These are phyloP conservation scores for Clavariopsis aquatica DNA, from an alignment of 495 filamentous ascomycete species.

Conservation along the genomic window DNA sequence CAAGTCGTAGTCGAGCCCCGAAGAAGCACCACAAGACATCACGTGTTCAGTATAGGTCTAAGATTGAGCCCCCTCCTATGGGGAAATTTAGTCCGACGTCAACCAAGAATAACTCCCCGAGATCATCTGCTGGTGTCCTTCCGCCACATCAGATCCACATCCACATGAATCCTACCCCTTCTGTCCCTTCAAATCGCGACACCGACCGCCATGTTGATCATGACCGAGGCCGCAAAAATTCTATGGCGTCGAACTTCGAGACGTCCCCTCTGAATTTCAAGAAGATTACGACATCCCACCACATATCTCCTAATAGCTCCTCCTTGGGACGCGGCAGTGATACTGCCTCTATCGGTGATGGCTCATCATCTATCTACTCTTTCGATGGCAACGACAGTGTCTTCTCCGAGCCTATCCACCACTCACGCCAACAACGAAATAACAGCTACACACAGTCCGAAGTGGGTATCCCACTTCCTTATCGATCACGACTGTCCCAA, in stretches of 20 bases:
- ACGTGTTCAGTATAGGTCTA: background rate
- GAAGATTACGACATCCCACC: background rate
- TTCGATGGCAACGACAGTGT: background rate
- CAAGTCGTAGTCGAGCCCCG: background rate
- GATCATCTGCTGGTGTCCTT: slow-evolving; percentile 1
- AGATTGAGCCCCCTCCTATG: background rate
- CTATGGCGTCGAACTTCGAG: background rate
- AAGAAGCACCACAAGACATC: background rate
- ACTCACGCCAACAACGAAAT: background rate
- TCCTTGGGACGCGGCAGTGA: background rate
- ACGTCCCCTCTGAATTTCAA: background rate
- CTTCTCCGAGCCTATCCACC: background rate
- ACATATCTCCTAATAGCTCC: background rate
- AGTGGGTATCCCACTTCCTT: background rate
- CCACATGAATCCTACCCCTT: slow-evolving; percentile 1
- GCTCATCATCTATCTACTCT: background rate
- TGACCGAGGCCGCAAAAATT: background rate
- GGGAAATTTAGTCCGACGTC: background rate
- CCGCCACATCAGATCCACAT: background rate
- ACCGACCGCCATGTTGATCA: background rate
- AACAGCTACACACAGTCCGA: background rate
- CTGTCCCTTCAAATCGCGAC: background rate
- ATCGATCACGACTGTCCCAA: background rate
- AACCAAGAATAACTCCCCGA: background rate
- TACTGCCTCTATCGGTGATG: background rate